A percentile compares a stretch with the other conserved stretches of the same genome.
phyloP scores from a whole-genome alignment of 2,329 filamentous ascomycete genomes.

The Fusarium goolgardi region DNA sequence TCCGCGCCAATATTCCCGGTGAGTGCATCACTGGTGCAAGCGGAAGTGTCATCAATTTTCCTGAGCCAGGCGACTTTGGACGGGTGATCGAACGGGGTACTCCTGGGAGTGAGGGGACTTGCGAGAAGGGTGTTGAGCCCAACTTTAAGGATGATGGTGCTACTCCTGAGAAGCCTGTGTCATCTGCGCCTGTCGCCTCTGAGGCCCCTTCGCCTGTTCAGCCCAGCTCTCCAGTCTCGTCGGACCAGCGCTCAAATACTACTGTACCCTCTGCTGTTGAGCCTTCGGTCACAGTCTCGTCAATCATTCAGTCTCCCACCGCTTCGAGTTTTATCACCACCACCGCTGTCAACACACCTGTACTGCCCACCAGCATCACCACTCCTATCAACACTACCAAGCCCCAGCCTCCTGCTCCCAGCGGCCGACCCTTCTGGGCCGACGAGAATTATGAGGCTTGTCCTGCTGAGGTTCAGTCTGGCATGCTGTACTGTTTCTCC shows the following conservation, averaged over 20 bases:
- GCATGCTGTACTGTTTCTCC: slow-evolving; percentile 35
- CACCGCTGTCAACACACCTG: not conserved
- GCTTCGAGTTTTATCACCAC: slow-evolving; percentile 2
- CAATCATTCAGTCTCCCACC: not conserved
- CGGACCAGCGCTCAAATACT: not conserved
- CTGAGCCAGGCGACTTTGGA: slow-evolving; percentile 42
- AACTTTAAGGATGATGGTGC: slow-evolving; percentile 35
- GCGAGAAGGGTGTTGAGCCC: slow-evolving; percentile 34
- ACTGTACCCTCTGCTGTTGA: not conserved
- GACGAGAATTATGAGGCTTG: slow-evolving; percentile 31
- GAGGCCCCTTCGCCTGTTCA: not conserved
- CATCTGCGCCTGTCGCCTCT: slow-evolving; percentile 11
- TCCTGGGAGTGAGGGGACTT: slow-evolving; percentile 29
- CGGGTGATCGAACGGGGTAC: slow-evolving; percentile 36
- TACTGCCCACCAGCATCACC: not conserved
- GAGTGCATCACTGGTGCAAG: slow-evolving; percentile 40
- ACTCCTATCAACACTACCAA: not conserved
- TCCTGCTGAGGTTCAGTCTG: slow-evolving; percentile 10
- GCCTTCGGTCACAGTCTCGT: not conserved
- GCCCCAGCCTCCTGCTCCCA: slow-evolving; percentile 4
- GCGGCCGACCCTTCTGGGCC: slow-evolving; percentile 26
- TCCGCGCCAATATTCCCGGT: slow-evolving; percentile 45
- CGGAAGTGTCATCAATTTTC: slow-evolving; percentile 41
- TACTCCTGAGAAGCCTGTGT: slow-evolving; percentile 6
- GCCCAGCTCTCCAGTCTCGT: not conserved